phyloP scores from a whole-genome alignment of 371 early-diverging fungal genomes.

The Syncephalis plumigaleata region DNA sequence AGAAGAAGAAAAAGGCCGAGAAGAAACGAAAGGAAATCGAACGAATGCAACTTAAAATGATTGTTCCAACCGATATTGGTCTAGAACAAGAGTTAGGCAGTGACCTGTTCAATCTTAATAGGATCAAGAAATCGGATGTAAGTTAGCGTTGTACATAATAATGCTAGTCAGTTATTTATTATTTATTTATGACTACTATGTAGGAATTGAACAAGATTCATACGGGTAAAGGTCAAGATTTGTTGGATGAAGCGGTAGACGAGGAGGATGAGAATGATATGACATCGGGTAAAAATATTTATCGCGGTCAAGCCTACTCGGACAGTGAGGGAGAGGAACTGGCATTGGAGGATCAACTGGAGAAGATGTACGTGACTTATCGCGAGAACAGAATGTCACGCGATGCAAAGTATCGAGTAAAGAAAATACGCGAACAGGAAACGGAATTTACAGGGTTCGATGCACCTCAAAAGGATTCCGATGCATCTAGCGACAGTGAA shows the following conservation, averaged over 20 bases:
- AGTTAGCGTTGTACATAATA: background rate
- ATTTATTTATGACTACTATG: background rate
- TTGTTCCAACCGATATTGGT: conserved; percentile 72
- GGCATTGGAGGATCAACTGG: conserved; percentile 53
- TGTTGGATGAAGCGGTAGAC: conserved; percentile 15
- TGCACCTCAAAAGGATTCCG: conserved; percentile 19
- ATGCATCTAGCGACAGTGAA: conserved; percentile 15
- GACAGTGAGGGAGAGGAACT: conserved; percentile 22
- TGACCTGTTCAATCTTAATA: conserved; percentile 32
- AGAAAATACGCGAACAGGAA: conserved; percentile 36
- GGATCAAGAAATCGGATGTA: conserved; percentile 29
- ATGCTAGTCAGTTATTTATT: background rate
- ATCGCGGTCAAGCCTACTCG: conserved; percentile 3
- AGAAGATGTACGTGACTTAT: conserved; percentile 51
- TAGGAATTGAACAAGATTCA: conserved; percentile 22
- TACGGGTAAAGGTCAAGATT: conserved; percentile 26
- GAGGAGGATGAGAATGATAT: conserved; percentile 16
- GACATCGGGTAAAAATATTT: too few relatives aligned
- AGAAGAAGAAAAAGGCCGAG: conserved; percentile 43
- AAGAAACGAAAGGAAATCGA: conserved; percentile 66
- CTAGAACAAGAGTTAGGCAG: conserved; percentile 44
- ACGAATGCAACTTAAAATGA: conserved; percentile 86
- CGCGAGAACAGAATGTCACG: conserved; percentile 46
- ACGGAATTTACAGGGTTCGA: conserved; percentile 56
- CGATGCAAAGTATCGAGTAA: conserved; percentile 59